Conservation (phyloP, 164 flowering plant species). For the Platanus orientalis region DNA sequence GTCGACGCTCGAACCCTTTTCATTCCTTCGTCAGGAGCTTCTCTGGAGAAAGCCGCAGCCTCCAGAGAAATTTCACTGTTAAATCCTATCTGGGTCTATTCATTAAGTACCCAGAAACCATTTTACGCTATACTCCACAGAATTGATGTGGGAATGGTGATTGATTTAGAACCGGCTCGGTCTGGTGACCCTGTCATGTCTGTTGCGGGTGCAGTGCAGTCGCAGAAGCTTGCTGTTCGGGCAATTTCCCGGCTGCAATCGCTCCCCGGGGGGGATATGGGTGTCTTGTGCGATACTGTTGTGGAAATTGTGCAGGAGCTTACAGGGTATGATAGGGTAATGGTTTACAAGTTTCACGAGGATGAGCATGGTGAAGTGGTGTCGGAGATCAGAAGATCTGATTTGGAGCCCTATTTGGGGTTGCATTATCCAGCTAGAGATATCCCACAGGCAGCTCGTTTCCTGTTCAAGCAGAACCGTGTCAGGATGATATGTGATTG, state of each 20-base stretch:
- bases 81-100: constrained; percentile 67
- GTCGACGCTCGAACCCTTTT: constrained; percentile 57
- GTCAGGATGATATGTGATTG: constrained; percentile 72
- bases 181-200: constrained; percentile 44
- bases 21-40: constrained; percentile 44
- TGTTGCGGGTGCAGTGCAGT: constrained; percentile 59
- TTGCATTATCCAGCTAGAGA: constrained; percentile 74
- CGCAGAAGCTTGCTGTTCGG: constrained; percentile 66
- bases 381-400: constrained; percentile 59
- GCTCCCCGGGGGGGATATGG: constrained; percentile 58
- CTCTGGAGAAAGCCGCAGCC: constrained; percentile 45
- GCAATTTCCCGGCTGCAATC: constrained; percentile 71
- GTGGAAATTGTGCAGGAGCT: constrained; percentile 62
- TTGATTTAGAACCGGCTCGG: constrained; percentile 68
- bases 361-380: constrained; percentile 83
- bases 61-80: constrained; percentile 51
- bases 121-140: constrained; percentile 73
- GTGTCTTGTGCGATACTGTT: constrained; percentile 49
- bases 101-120: constrained; percentile 42
- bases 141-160: constrained; percentile 59
- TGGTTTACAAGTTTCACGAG: constrained; percentile 80
- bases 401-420: constrained; percentile 67
- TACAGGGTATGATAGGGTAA: constrained; percentile 74
- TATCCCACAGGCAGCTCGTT: constrained; percentile 76
- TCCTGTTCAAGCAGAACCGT: constrained; percentile 67